phyloP scores from a whole-genome alignment of 805 yeast genomes.

The Candida krabiensis region DNA sequence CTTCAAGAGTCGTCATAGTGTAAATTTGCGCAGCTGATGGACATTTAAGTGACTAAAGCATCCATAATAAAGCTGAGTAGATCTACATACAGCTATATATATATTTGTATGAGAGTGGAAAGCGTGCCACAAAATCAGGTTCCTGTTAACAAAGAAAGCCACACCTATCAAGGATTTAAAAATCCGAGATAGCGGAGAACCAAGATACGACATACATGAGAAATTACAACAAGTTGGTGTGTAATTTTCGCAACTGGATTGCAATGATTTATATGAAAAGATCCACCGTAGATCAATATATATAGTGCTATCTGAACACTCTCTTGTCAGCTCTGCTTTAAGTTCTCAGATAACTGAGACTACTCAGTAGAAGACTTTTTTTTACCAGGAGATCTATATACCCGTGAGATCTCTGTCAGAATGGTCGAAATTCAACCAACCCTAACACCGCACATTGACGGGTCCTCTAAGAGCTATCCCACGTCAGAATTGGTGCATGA shows the following conservation, averaged over 20 bases:
- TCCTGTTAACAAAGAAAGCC: conserved; percentile 3
- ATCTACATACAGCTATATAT: too few relatives aligned
- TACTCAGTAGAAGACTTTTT: too few relatives aligned
- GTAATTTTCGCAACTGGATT: conserved; percentile 1
- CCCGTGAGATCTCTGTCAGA: too few relatives aligned
- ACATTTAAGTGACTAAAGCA: too few relatives aligned
- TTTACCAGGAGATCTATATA: too few relatives aligned
- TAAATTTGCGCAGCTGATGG: neutral
- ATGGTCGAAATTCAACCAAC: neutral
- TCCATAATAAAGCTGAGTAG: too few relatives aligned
- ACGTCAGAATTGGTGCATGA: neutral
- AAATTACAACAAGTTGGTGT: conserved; percentile 1
- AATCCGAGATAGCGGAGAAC: neutral
- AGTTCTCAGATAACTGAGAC: too few relatives aligned
- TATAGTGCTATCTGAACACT: neutral
- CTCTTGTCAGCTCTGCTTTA: too few relatives aligned
- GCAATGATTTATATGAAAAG: neutral
- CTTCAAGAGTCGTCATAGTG: conserved; percentile 2
- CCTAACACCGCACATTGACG: neutral
- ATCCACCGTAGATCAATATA: neutral
- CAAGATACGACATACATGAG: neutral
- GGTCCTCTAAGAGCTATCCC: neutral
- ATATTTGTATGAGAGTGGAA: neutral
- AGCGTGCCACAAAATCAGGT: conserved; percentile 1
- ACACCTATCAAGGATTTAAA: conserved; percentile 2